Evolutionary conservation across 73 alveolate genomes (phyloP).

Genomic region (Tetrahymena thermophila): DNA sequence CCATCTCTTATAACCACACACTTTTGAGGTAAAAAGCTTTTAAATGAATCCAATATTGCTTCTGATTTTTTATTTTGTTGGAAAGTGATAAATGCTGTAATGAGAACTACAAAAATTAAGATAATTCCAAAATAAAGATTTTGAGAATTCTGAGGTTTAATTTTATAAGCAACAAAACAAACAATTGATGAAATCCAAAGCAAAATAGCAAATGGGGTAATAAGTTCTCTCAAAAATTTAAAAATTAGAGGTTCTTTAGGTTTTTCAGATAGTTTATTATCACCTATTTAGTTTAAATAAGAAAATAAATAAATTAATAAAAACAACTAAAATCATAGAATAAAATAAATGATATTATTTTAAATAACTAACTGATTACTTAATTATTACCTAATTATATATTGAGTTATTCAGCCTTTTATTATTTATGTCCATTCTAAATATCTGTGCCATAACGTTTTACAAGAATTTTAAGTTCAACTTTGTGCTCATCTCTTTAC

Average conservation of each 20-base stretch:
- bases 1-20: slow-evolving; percentile 71
- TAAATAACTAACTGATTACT: too few species aligned
- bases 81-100: slow-evolving; percentile 63
- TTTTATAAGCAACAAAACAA: slow-evolving; percentile 78
- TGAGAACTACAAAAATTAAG: slow-evolving; percentile 41
- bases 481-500: slow-evolving; percentile 42
- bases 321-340: too few species aligned
- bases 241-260: slow-evolving; percentile 67
- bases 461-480: slow-evolving; percentile 10
- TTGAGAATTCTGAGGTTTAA: slow-evolving; percentile 51
- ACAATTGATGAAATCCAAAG: slow-evolving; percentile 78
- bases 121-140: slow-evolving; percentile 60
- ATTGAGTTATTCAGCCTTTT: slow-evolving; percentile 4
- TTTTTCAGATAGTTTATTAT: slow-evolving; percentile 76
- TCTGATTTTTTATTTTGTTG: slow-evolving; percentile 50
- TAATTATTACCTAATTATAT: background rate
- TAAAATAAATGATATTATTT: too few species aligned
- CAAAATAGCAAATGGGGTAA: slow-evolving; percentile 68
- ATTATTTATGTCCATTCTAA: slow-evolving; percentile 21
- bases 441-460: slow-evolving; percentile 25
- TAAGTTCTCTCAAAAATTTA: slow-evolving; percentile 57
- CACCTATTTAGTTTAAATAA: slow-evolving; percentile 46
- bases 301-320: too few species aligned
- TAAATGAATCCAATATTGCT: slow-evolving; percentile 65
- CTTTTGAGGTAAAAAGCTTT: slow-evolving; percentile 56